Evolutionary conservation across 352 stramenopile genomes (phyloP), one percentile per base, ranked within the genome.

Genomic region (Phytopythium delawarense): DNA sequence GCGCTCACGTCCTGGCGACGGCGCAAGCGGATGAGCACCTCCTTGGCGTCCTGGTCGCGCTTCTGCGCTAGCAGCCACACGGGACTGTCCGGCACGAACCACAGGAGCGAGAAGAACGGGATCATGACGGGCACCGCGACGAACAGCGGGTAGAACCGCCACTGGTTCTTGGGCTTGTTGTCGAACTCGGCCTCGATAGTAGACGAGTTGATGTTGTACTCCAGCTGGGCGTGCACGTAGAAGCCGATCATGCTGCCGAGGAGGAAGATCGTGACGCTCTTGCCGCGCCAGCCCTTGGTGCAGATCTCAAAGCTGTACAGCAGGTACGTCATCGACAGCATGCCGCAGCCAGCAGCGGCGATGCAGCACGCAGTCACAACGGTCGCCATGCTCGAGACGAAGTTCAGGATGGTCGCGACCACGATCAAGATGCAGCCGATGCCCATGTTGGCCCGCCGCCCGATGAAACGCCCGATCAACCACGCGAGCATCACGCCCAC

Each of bases 291-390:
- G 28, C 85, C 87, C 62, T 90, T 90, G 18, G 85, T 94, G 57
- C 81, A 96, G 30, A 96, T 96, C 62, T 96, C 87, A 44, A 76
- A 94, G 59, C 84, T 93, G 67, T 87, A 94, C 23, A 94, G 63
- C 52, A 90, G 57, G 25, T 89, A 88, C 62, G 89, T 91, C 70
- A 91, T 89, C 23, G 75, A 64, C 52, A 93, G 21, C 39, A 94
- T 92, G 2, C 77, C 81, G 8, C 63, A 77, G 7, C 84, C 87
- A n/a, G 73, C 72, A 1, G 83, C 68, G 11, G 75, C 77, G 42
- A 94, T 57, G 23, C 72, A 74, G 32, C 73, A 85, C 2, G 76
- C 81, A 0, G 82, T 64, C 4, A 92, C 64, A 42, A 94, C 67
- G n/a, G 77, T 67, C 7, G 69, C 66, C 16, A 71, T 83, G n/a